Conservation (phyloP, 805 yeast species). For the Suhomyces faveliae region DNA sequence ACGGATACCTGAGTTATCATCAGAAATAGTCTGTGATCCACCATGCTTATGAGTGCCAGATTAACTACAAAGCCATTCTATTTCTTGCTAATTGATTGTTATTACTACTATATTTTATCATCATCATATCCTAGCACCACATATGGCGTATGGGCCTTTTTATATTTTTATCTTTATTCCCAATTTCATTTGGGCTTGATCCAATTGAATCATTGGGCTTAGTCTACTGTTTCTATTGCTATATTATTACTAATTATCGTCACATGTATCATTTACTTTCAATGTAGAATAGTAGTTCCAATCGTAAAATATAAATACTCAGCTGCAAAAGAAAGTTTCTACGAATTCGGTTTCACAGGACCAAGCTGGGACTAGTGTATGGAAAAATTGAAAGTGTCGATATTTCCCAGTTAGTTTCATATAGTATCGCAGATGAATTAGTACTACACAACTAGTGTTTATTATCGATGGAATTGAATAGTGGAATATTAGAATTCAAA, state of each 20-base stretch:
- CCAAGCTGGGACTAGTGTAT: too few relatives aligned
- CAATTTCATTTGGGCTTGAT: neutral
- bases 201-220: neutral
- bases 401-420: too few relatives aligned
- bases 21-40: conserved; percentile 11
- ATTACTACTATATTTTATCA: conserved; percentile 4
- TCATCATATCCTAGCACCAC: neutral
- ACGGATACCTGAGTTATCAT: conserved; percentile 37
- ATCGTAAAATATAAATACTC: too few relatives aligned
- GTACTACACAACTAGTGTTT: too few relatives aligned
- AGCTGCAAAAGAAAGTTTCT: too few relatives aligned
- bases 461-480: too few relatives aligned
- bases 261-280: conserved; percentile 3
- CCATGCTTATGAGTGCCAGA: neutral
- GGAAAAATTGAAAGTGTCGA: too few relatives aligned
- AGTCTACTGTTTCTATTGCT: conserved; percentile 2
- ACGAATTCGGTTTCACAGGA: too few relatives aligned
- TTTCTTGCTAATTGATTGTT: conserved; percentile 3
- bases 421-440: too few relatives aligned
- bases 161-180: neutral
- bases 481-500: too few relatives aligned
- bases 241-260: conserved; percentile 2
- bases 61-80: neutral
- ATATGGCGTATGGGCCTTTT: neutral
- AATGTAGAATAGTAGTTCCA: neutral